These are phyloP conservation scores for Pisolithus thermaeus DNA, from an alignment of 1,284 basidiomycete genomes.

Conservation along the genomic window DNA sequence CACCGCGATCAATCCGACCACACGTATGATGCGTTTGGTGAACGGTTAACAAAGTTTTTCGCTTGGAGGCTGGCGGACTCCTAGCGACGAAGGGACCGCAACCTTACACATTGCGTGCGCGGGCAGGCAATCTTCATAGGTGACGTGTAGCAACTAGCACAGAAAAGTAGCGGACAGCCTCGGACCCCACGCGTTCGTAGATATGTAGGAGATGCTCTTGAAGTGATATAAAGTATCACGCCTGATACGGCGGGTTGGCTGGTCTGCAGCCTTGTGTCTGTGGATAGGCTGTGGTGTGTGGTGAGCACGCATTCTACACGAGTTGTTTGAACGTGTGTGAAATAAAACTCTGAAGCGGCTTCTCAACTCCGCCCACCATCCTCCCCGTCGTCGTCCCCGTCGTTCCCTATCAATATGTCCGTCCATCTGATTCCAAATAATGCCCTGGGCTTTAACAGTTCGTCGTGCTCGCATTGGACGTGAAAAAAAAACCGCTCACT, in stretches of 20 bases:
- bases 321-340: constrained; percentile 26
- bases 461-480: constrained; percentile 22
- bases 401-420: constrained; percentile 50
- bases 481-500: constrained; percentile 6
- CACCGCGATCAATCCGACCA: not conserved
- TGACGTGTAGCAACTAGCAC: not conserved
- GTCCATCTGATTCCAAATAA: constrained; percentile 65
- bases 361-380: constrained; percentile 27
- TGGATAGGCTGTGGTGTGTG: constrained; percentile 10
- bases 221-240: not conserved
- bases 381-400: constrained; percentile 8
- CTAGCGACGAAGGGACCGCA: not conserved
- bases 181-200: too few relatives aligned
- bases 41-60: not conserved
- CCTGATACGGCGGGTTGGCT: constrained; percentile 13
- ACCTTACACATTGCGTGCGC: not conserved
- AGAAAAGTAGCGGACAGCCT: not conserved
- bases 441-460: constrained; percentile 70
- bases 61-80: not conserved
- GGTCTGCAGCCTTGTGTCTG: constrained; percentile 3
- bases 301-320: constrained; percentile 29
- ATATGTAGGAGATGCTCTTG: too few relatives aligned
- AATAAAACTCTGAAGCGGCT: constrained; percentile 26
- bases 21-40: not conserved
- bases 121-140: not conserved